Base-by-base conservation (phyloP, 805 yeast genomes). In the Candida krabiensis region DNA sequence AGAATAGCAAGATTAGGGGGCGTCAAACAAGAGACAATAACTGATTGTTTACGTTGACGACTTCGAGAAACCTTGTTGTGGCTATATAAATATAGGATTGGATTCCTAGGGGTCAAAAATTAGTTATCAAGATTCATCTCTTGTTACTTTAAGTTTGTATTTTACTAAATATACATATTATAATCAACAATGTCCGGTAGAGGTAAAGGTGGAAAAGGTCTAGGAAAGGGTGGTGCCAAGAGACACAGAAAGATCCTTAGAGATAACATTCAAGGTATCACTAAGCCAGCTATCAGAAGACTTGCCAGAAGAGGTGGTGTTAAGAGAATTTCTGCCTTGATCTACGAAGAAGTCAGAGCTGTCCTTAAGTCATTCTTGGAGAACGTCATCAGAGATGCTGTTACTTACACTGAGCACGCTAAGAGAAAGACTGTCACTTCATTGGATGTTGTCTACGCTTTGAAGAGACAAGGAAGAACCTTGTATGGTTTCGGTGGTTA, bases 301-400 rank as follows among this genome's bases (percentile, higher is more conserved):
- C 85, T 91, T 64, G 99, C 99, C 37, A 91, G 99, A 84, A 89
- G 99, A 87, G 99, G 99, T 78, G 99, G 99, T 90, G 99, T 91
- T 67, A 91, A 91, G 85, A 96, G 99, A 86, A 91, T 91, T 64
- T 91, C 98, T 50, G 98, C 96, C 70, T 78, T 90, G 68, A 91
- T 91, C 70, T 91, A 91, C 79, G 99, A 91, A 76, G 97, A 91
- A 78, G 96, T 93, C 66, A 89, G 99, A 80, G 90, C 85, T 58
- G 97, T 93, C 56, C 79, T 91, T 56, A 90, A 90, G 77, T 78
- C 96, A 42, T 91, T 91, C 85, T 81, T 91, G 68, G 96, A 88
- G 75, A 83, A 86, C 66, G 96, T 93, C 58, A 91, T 91, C 75
- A 88, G 97, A 80, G 98, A 93, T 63, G 98, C 99, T 62, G 97